These are phyloP conservation scores for Pyricularia sp. DNA, from an alignment of 2,329 filamentous ascomycete species.

Conservation along the genomic window DNA sequence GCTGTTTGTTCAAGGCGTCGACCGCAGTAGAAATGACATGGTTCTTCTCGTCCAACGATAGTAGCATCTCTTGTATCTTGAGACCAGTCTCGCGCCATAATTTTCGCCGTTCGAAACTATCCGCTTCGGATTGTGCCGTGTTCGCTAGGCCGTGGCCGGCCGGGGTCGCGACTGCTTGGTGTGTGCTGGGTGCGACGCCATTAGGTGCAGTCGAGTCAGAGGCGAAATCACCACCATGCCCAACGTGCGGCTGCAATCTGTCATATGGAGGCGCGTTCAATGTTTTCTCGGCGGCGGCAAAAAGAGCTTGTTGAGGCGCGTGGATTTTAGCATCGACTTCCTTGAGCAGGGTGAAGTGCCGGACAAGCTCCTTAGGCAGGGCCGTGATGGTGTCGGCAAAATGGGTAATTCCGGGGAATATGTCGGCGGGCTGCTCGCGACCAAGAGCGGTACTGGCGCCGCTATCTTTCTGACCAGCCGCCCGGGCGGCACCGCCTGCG, in stretches of 20 bases:
- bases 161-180: slow-evolving; percentile 19
- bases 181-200: slow-evolving; percentile 31
- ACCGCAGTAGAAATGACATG: slow-evolving; percentile 91
- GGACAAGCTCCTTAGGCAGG: slow-evolving; percentile 87
- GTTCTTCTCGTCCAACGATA: slow-evolving; percentile 94
- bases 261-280: background rate
- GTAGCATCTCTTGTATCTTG: slow-evolving; percentile 75
- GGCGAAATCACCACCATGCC: slow-evolving; percentile 19
- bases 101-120: slow-evolving; percentile 57
- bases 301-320: slow-evolving; percentile 73
- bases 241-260: background rate
- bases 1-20: slow-evolving; percentile 76
- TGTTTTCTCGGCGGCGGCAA: slow-evolving; percentile 28
- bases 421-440: slow-evolving; percentile 53
- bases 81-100: slow-evolving; percentile 70
- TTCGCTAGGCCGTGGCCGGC: slow-evolving; percentile 12
- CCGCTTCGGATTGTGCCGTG: slow-evolving; percentile 39
- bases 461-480: slow-evolving; percentile 20
- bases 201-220: slow-evolving; percentile 23
- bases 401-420: slow-evolving; percentile 57
- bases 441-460: slow-evolving; percentile 31
- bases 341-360: slow-evolving; percentile 91
- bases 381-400: slow-evolving; percentile 91
- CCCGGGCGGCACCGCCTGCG: slow-evolving; percentile 33
- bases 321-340: slow-evolving; percentile 97